Base-by-base conservation (phyloP, 2,329 filamentous ascomycete genomes). In the Sclerotinia borealis region DNA sequence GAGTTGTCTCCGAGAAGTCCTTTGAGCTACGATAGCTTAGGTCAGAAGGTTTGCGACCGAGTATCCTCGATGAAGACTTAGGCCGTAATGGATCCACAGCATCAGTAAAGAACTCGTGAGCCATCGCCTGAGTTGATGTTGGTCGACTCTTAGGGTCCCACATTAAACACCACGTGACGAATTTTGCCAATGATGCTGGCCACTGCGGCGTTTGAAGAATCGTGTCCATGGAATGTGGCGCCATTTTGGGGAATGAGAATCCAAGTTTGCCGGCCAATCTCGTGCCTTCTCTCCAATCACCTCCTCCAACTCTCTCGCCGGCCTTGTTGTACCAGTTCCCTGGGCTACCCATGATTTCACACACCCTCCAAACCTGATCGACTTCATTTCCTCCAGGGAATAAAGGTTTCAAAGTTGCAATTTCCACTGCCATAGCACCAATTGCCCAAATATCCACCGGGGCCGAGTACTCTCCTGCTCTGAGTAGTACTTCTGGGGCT, bases 241-340 rank as follows among this genome's bases (percentile, higher is more conserved):
- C 93, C 95, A 99, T 98, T 86, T 95, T 98, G 65, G 95, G 95
- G 78, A 99, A 99, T 0, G 95, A 97, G 77, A 99, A 99, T 63
- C 95, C 95, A 67, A 99, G 84, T 81, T 98, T 98, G 70, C 95
- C 92, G 63, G 95, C 95, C 64, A 99, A 81, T 66, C 92, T 85
- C 51, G 92, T 92, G 63, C 95, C 95, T 64, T 99, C 95, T 72
- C 92, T 92, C 95, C 95, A 99, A 70, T 99, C 95, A 72, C 95
- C 95, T 73, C 95, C 95, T 62, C 95, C 95, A 34, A 99, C 91
- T 68, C 88, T 90, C 31, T 83, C 81, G 29, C 93, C 93, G 6
- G 90, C 82, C 77, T 97, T 97, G 81, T 91, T 96, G 75, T 96
- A 95, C 95, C 95, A 99, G 78, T 93, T 93, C 50, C 95, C 95